These are phyloP conservation scores for Polychaeton citri DNA, from an alignment of 2,329 filamentous ascomycete genomes.

Conservation along the genomic window DNA sequence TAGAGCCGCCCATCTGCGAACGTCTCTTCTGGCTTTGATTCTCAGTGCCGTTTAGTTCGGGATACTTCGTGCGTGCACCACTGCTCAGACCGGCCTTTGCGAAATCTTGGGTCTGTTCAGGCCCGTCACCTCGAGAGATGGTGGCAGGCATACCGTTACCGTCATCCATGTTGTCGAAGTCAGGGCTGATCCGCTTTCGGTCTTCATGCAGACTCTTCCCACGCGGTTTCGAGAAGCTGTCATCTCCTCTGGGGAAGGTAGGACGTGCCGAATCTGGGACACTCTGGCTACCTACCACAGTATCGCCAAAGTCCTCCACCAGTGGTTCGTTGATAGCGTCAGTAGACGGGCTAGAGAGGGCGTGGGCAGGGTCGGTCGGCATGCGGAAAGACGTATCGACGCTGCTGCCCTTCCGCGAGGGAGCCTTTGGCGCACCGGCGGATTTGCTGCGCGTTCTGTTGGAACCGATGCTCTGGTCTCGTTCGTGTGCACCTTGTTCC, in stretches of 20 bases:
- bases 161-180: slow-evolving; percentile 14
- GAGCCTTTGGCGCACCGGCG: neutral
- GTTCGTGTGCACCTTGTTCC: slow-evolving; percentile 5
- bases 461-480: slow-evolving; percentile 1
- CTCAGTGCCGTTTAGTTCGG: neutral
- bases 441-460: slow-evolving; percentile 8
- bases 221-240: neutral
- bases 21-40: neutral
- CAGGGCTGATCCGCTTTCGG: no score
- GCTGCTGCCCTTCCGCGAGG: slow-evolving; percentile 5
- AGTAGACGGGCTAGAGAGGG: slow-evolving; percentile 4
- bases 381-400: slow-evolving; percentile 6
- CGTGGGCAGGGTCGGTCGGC: neutral
- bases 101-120: neutral
- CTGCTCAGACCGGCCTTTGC: neutral
- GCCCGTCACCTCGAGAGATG: neutral
- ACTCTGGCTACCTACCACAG: neutral
- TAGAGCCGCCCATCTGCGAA: neutral
- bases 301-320: slow-evolving; percentile 8
- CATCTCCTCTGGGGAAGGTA: neutral
- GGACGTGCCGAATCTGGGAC: neutral
- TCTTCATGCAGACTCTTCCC: neutral
- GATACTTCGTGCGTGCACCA: neutral
- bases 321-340: slow-evolving; percentile 9
- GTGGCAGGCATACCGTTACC: slow-evolving; percentile 5